Evolutionary conservation across 2,329 filamentous ascomycete genomes (phyloP).

Genomic region (Penicillium thymicola): DNA sequence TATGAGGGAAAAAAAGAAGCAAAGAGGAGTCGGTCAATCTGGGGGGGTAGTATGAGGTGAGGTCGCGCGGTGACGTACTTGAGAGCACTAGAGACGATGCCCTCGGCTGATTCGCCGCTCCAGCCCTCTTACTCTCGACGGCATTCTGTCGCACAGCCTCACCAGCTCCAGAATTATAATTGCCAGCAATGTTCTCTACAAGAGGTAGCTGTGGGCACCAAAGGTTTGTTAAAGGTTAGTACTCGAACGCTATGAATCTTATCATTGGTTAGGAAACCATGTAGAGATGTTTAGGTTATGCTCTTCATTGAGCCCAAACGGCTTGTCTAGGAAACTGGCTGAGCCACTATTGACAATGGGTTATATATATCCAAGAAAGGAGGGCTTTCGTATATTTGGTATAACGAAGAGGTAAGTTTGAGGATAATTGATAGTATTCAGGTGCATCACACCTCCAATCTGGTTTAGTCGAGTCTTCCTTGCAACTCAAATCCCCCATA

Average conservation of each 20-base stretch:
- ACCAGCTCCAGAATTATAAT: neutral
- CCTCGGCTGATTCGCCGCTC: constrained; percentile 20
- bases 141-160: constrained; percentile 5
- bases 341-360: neutral
- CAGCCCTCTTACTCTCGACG: constrained; percentile 2
- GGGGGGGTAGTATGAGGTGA: constrained; percentile 22
- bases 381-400: neutral
- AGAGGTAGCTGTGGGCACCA: neutral
- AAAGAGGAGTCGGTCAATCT: constrained; percentile 15
- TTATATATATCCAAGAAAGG: neutral
- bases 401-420: neutral
- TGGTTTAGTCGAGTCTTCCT: neutral
- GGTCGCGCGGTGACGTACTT: constrained; percentile 37
- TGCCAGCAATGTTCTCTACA: neutral
- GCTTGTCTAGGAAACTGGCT: neutral
- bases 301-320: neutral
- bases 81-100: constrained; percentile 27
- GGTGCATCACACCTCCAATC: neutral
- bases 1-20: constrained; percentile 9
- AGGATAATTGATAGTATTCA: neutral
- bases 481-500: neutral
- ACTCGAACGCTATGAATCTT: neutral
- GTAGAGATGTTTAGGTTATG: neutral
- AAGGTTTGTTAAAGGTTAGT: neutral
- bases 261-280: neutral